Evolutionary conservation across 2,329 filamentous ascomycete species (phyloP), one percentile per base, ranked within the genome.

Genomic region (Dactylonectria estremocensis): DNA sequence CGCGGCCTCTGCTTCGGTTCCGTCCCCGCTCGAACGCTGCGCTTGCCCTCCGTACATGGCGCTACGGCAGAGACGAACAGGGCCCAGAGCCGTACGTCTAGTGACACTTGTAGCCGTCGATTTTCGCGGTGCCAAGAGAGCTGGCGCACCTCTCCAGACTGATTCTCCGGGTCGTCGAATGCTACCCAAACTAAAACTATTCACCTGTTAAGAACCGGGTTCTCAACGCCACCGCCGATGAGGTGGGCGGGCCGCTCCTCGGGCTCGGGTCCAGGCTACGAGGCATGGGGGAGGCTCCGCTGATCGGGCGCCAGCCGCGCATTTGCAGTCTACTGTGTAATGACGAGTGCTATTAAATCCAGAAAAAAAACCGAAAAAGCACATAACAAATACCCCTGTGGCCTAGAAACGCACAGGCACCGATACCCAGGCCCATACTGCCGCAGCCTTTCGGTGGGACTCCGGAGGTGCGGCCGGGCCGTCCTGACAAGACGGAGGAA

Each of bases 181-280:
- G 40, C 40, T 43, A 43, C 40, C 14, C 14, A 43, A n/a, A 14
- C 16, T n/a, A 2, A 7, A 8, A 6, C 40, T 8, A 6, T 1
- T 14, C 20, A 40, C 37, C 37, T 13, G 49, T n/a, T 28, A 54
- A 28, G 33, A 60, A 37, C 49, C 56, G 56, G 43, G 28, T 55
- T 43, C 16, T 11, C 22, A 28, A 50, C 62, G 62, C 62, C 62
- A 60, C 48, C 24, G 57, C 40, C 59, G 62, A 60, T 55, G 56
- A 43, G 50, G 50, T 60, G 49, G 50, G 49, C 62, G 64, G 64
- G 64, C 64, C 64, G 64, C 64, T 61, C 62, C 62, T 54, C 55
- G 56, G 57, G 56, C 24, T 48, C 35, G 61, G 48, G 52, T 48
- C 43, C 33, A 45, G 43, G n/a, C 5, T 20, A 10, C n/a, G 16